Conservation (phyloP, 176 grass and related monocot genomes). For the Triticum aestivum region DNA sequence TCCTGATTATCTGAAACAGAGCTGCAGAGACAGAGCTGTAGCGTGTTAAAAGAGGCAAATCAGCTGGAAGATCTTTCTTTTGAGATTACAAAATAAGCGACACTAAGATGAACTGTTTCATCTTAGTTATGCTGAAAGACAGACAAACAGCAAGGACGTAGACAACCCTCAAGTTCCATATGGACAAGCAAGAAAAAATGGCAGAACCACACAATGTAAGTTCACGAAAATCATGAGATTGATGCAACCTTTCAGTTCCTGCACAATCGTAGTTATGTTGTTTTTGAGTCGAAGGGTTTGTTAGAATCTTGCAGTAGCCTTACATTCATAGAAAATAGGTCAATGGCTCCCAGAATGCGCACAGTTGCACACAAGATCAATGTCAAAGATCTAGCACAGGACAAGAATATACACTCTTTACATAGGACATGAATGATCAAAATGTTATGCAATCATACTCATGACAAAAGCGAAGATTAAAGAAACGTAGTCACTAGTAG, state of each 20-base stretch:
- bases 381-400: not conserved
- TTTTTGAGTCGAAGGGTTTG: not conserved
- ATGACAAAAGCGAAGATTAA: not conserved
- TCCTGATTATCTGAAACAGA: slow-evolving; percentile 68
- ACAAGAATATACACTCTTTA: not conserved
- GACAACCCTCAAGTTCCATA: not conserved
- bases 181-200: not conserved
- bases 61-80: not conserved
- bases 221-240: not conserved
- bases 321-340: not conserved
- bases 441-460: not conserved
- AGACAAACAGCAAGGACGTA: not conserved
- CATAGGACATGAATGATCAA: not conserved
- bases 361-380: not conserved
- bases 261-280: not conserved
- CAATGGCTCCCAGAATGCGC: not conserved
- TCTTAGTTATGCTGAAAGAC: not conserved
- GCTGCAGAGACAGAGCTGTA: slow-evolving; percentile 26
- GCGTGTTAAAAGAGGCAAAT: not conserved
- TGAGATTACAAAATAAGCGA: not conserved
- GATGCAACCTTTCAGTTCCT: not conserved
- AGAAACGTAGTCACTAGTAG: not conserved
- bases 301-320: not conserved
- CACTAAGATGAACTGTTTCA: not conserved
- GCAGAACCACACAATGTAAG: not conserved